phyloP scores from a whole-genome alignment of 2,329 filamentous ascomycete species.

The Fusarium lateritium region DNA sequence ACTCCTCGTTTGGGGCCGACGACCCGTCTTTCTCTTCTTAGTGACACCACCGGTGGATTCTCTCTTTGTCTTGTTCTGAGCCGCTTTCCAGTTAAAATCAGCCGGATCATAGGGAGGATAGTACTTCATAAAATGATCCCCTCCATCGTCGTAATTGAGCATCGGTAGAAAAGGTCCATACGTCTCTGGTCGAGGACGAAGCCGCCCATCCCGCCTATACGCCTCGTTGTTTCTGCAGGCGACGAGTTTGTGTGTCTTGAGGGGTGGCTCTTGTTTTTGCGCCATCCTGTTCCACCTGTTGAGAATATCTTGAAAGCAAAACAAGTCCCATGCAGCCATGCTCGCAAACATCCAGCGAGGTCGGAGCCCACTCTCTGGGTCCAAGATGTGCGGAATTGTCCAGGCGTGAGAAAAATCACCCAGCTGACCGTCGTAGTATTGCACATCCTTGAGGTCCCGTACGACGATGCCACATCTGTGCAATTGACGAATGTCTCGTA shows the following conservation, averaged over 20 bases:
- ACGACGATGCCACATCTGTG: conserved; percentile 26
- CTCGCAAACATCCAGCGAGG: conserved; percentile 14
- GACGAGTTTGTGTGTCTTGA: background rate
- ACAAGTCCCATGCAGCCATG: conserved; percentile 33
- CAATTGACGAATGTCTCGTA: conserved; percentile 8
- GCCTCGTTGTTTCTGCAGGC: background rate
- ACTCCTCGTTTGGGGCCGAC: background rate
- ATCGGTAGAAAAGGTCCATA: conserved; percentile 7
- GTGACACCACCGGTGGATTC: background rate
- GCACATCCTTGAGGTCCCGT: conserved; percentile 11
- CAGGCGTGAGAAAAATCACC: conserved; percentile 19
- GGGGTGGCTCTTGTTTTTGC: background rate
- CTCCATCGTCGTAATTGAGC: background rate
- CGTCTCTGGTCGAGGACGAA: conserved; percentile 2
- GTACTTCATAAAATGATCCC: background rate
- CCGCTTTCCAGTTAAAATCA: conserved; percentile 18
- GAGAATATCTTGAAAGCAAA: conserved; percentile 1
- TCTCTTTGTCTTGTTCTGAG: background rate
- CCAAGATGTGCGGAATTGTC: conserved; percentile 20
- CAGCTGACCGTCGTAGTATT: conserved; percentile 18
- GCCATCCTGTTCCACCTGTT: background rate
- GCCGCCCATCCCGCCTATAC: accelerated
- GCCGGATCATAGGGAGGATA: conserved; percentile 19
- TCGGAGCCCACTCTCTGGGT: background rate
- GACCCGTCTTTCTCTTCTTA: background rate